These are phyloP conservation scores for Pleurotus giganteus DNA, from an alignment of 768 basidiomycete genomes.

Conservation along the genomic window DNA sequence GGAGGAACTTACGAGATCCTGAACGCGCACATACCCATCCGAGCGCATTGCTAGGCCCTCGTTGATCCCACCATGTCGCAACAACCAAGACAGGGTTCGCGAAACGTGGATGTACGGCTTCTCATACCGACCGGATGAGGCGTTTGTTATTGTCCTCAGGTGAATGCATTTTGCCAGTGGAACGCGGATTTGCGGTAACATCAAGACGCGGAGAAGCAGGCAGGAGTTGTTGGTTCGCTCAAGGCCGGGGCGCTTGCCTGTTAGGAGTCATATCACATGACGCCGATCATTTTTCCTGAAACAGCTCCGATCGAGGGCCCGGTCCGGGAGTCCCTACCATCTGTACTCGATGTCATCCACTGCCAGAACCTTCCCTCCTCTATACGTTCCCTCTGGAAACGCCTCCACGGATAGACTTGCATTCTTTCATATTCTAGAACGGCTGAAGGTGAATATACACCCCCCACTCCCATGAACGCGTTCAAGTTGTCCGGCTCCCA, in stretches of 20 bases:
- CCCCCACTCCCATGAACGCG: neutral
- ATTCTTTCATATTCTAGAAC: slow-evolving; percentile 87
- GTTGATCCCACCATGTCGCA: slow-evolving; percentile 68
- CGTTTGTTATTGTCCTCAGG: neutral
- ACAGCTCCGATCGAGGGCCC: no score
- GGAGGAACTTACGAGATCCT: slow-evolving; percentile 61
- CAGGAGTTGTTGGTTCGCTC: no score
- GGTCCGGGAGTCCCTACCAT: no score
- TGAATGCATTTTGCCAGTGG: no score
- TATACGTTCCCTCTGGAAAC: slow-evolving; percentile 55
- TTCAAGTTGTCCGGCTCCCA: no score
- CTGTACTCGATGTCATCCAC: slow-evolving; percentile 13
- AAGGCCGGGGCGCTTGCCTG: no score
- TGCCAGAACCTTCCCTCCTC: slow-evolving; percentile 58
- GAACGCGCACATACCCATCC: slow-evolving; percentile 75
- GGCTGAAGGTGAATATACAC: slow-evolving; percentile 74
- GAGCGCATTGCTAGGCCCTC: slow-evolving; percentile 59
- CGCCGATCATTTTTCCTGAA: no score
- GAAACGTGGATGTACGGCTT: slow-evolving; percentile 11
- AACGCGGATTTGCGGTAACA: no score
- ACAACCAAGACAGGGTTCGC: slow-evolving; percentile 42
- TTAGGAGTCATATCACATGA: no score
- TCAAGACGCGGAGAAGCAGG: no score
- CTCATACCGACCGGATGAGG: neutral
- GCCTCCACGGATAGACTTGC: slow-evolving; percentile 69